phyloP scores from a whole-genome alignment of 2,329 filamentous ascomycete genomes.

The Tolypocladium nubicola region DNA sequence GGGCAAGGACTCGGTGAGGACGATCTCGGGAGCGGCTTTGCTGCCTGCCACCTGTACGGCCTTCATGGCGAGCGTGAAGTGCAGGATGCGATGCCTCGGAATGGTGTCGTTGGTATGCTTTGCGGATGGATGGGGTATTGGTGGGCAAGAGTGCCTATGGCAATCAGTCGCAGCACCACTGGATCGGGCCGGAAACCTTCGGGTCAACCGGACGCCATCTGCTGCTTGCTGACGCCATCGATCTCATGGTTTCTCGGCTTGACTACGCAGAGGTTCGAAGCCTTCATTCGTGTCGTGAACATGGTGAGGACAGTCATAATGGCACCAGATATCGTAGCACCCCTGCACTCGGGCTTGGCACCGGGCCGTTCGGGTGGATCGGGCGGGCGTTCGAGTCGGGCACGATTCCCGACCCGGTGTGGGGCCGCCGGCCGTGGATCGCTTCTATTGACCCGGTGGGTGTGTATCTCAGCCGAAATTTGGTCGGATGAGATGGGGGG shows the following conservation, averaged over 20 bases:
- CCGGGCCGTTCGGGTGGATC: slow-evolving; percentile 4
- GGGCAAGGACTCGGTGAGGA: slow-evolving; percentile 5
- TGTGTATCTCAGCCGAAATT: too few species aligned
- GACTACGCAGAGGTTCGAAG: too few species aligned
- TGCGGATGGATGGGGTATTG: neutral
- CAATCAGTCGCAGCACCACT: too few species aligned
- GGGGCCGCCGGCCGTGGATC: slow-evolving; percentile 5
- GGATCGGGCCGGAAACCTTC: too few species aligned
- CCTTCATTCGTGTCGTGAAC: too few species aligned
- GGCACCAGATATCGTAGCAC: too few species aligned
- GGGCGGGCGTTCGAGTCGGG: neutral
- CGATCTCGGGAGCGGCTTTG: slow-evolving; percentile 8
- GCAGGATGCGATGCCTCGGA: neutral
- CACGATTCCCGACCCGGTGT: neutral
- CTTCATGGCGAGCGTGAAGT: slow-evolving; percentile 13
- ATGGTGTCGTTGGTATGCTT: neutral
- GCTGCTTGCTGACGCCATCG: neutral
- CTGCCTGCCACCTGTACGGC: slow-evolving; percentile 20
- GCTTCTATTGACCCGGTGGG: neutral
- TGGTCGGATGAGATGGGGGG: too few species aligned
- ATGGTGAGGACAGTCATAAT: neutral
- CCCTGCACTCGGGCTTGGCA: neutral
- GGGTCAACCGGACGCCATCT: neutral
- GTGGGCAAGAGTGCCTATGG: neutral
- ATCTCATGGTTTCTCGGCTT: neutral